These are phyloP conservation scores for Massospora cicadina DNA, from an alignment of 371 early-diverging fungal genomes.

Conservation along the genomic window DNA sequence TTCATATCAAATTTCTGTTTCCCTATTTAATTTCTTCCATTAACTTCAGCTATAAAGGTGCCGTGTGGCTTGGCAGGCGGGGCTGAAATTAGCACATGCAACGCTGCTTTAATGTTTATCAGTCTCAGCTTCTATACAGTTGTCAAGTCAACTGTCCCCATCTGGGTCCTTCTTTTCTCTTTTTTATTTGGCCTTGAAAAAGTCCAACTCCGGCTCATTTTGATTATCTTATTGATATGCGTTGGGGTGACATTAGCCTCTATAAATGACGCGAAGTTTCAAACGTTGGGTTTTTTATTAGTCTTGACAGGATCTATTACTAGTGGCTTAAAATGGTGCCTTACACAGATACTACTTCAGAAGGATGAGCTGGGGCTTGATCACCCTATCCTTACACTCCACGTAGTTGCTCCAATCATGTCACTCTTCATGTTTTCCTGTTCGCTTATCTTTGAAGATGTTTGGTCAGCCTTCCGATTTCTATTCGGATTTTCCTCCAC, in stretches of 20 bases:
- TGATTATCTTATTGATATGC: constrained; percentile 57
- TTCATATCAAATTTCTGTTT: not conserved
- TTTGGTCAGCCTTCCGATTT: constrained; percentile 29
- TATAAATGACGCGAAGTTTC: constrained; percentile 54
- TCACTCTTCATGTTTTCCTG: not conserved
- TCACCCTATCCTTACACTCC: constrained; percentile 1
- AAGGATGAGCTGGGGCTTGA: constrained; percentile 19
- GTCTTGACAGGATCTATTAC: constrained; percentile 57
- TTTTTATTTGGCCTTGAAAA: constrained; percentile 72
- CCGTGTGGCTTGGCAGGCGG: constrained; percentile 8
- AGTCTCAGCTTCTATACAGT: constrained; percentile 7
- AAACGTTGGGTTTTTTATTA: constrained; percentile 39
- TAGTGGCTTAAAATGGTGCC: constrained; percentile 63
- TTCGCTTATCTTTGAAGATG: constrained; percentile 15
- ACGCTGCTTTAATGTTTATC: constrained; percentile 9
- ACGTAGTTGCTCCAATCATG: constrained; percentile 8
- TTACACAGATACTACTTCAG: constrained; percentile 64
- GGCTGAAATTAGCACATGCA: constrained; percentile 7
- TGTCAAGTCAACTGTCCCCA: constrained; percentile 61
- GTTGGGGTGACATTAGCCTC: constrained; percentile 74
- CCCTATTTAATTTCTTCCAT: not conserved
- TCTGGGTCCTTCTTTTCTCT: constrained; percentile 78
- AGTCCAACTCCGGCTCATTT: constrained; percentile 35
- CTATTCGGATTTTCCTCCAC: constrained; percentile 25
- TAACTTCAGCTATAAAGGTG: too few species aligned